Evolutionary conservation across 164 flowering plant species (phyloP).

Genomic region (Aristolochia californica): DNA sequence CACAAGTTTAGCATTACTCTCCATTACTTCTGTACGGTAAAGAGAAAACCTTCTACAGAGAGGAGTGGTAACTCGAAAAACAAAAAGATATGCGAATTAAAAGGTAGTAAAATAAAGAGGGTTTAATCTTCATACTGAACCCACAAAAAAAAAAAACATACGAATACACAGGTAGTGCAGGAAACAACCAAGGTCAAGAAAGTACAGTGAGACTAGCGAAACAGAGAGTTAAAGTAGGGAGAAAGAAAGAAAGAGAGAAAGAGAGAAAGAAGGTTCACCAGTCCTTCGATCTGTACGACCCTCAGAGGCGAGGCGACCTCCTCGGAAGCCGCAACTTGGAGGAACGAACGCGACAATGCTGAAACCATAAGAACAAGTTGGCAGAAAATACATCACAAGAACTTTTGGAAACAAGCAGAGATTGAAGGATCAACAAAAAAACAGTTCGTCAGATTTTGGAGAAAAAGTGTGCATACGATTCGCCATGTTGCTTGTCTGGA

Average conservation of each 20-base stretch:
- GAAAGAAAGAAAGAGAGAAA: neutral
- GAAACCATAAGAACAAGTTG: neutral
- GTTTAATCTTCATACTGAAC: no score
- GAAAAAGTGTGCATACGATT: slow-evolving; percentile 3
- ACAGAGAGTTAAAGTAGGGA: neutral
- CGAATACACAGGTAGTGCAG: neutral
- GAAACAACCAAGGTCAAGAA: no score
- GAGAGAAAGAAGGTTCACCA: slow-evolving; percentile 12
- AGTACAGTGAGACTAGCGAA: neutral
- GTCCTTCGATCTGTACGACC: slow-evolving; percentile 70
- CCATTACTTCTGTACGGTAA: no score
- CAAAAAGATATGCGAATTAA: no score
- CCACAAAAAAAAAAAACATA: neutral
- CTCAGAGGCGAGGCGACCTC: slow-evolving; percentile 64
- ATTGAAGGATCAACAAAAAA: neutral
- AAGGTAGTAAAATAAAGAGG: no score
- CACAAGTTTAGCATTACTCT: no score
- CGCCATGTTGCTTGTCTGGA: neutral
- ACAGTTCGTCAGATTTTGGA: neutral
- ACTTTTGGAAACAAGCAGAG: neutral
- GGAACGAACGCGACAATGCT: slow-evolving; percentile 49
- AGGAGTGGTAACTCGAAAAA: no score
- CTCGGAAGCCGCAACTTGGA: slow-evolving; percentile 56
- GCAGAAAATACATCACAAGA: neutral
- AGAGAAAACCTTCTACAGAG: no score